Conservation (phyloP, 768 basidiomycete genomes). For the Mycena kentingensis region DNA sequence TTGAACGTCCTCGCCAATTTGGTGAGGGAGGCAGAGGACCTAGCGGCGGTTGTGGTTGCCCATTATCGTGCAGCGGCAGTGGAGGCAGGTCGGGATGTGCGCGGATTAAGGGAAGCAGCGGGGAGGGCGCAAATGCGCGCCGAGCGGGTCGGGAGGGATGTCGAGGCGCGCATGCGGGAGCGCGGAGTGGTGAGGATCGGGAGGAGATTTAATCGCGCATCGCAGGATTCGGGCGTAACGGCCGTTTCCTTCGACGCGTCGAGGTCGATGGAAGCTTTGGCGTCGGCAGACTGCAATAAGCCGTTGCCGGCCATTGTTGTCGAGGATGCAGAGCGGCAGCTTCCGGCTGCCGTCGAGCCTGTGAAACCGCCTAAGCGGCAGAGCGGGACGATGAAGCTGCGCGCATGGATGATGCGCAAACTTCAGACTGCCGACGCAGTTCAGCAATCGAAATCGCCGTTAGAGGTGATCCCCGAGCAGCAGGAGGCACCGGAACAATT, state of each 20-base stretch:
- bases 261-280: constrained; percentile 19
- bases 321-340: constrained; percentile 23
- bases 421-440: constrained; percentile 34
- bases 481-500: neutral
- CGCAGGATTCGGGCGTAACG: constrained; percentile 67
- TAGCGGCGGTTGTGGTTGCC: constrained; percentile 47
- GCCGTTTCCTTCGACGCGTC: constrained; percentile 38
- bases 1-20: constrained; percentile 47
- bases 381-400: constrained; percentile 51
- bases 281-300: neutral
- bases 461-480: constrained; percentile 34
- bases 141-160: constrained; percentile 44
- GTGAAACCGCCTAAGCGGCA: constrained; percentile 26
- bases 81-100: constrained; percentile 52
- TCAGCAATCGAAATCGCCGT: constrained; percentile 28
- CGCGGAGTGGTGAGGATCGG: constrained; percentile 35
- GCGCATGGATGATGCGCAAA: constrained; percentile 67
- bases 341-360: constrained; percentile 23
- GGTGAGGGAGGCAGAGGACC: constrained; percentile 49
- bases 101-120: constrained; percentile 46
- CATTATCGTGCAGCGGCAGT: constrained; percentile 57
- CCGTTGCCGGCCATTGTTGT: neutral
- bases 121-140: constrained; percentile 47
- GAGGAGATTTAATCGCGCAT: constrained; percentile 50
- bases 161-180: constrained; percentile 45